Evolutionary conservation across 208 protist species (phyloP).

Genomic region (Ichthyophonus hoferi): DNA sequence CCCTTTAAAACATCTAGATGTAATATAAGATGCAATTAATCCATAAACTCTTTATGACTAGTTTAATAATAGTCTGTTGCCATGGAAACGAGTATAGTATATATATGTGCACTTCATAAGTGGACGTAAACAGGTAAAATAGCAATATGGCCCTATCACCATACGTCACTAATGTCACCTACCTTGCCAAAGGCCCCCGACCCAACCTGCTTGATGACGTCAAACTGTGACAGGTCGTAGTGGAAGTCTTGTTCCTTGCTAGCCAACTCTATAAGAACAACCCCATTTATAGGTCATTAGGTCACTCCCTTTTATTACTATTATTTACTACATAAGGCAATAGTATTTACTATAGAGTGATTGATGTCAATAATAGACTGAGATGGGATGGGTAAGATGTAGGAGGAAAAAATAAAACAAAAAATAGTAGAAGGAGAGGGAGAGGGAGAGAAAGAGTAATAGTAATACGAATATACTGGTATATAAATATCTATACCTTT

Average conservation of each 20-base stretch:
- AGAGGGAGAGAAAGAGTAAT: neutral
- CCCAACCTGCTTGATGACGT: slow-evolving; percentile 16
- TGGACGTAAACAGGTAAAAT: neutral
- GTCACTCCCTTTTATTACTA: neutral
- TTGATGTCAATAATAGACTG: neutral
- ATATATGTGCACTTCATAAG: no score
- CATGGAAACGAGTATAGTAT: no score
- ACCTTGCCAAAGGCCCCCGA: slow-evolving; percentile 20
- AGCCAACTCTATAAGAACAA: neutral
- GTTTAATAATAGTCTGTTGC: no score
- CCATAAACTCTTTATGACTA: neutral
- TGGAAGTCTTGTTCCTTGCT: slow-evolving; percentile 7
- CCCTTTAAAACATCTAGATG: no score
- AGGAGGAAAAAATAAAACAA: neutral
- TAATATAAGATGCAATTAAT: neutral
- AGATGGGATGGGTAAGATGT: neutral
- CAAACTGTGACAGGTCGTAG: slow-evolving; percentile 6
- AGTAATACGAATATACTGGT: no score
- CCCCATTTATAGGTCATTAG: neutral
- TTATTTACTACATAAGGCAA: neutral
- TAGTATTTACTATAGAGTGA: neutral
- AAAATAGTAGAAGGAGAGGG: neutral
- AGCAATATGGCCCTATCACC: neutral
- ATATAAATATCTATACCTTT: no score
- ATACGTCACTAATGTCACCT: neutral